These are phyloP conservation scores for Fusarium mangiferae DNA, from an alignment of 2,329 filamentous ascomycete genomes.

Conservation along the genomic window DNA sequence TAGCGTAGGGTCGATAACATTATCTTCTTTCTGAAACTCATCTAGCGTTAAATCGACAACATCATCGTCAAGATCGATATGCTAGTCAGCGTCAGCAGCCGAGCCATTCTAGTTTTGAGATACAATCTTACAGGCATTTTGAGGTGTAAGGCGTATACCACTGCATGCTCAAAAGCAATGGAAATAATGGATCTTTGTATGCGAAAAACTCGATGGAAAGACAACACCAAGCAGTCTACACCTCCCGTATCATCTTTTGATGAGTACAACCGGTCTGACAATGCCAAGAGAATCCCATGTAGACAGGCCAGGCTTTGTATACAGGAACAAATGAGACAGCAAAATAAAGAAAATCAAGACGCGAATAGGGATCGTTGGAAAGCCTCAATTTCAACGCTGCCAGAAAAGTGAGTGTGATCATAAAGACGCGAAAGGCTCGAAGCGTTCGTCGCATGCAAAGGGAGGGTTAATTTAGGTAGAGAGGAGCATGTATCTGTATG, in stretches of 20 bases:
- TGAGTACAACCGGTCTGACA: neutral
- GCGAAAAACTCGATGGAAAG: neutral
- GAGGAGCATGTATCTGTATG: neutral
- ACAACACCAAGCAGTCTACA: neutral
- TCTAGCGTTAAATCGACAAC: slow-evolving; percentile 9
- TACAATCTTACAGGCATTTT: slow-evolving; percentile 27
- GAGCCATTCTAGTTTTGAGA: neutral
- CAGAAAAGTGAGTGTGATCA: neutral
- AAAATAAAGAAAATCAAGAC: neutral
- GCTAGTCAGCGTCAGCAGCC: neutral
- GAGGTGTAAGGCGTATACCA: slow-evolving; percentile 8
- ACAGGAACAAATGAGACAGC: neutral
- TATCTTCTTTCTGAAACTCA: slow-evolving; percentile 3
- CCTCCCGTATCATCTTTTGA: neutral
- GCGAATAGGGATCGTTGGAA: neutral
- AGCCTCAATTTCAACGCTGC: too few relatives aligned
- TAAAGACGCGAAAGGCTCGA: neutral
- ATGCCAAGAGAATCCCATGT: neutral
- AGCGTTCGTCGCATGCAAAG: neutral
- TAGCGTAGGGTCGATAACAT: neutral
- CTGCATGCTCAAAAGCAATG: neutral
- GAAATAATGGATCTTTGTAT: neutral
- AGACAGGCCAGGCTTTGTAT: neutral
- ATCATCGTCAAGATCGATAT: slow-evolving; percentile 14
- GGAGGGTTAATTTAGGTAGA: neutral